Percentiles rank a stretch among this genome's conserved stretches.
phyloP scores from a whole-genome alignment of 345 rosid species.

The Lumnitzera littorea region DNA sequence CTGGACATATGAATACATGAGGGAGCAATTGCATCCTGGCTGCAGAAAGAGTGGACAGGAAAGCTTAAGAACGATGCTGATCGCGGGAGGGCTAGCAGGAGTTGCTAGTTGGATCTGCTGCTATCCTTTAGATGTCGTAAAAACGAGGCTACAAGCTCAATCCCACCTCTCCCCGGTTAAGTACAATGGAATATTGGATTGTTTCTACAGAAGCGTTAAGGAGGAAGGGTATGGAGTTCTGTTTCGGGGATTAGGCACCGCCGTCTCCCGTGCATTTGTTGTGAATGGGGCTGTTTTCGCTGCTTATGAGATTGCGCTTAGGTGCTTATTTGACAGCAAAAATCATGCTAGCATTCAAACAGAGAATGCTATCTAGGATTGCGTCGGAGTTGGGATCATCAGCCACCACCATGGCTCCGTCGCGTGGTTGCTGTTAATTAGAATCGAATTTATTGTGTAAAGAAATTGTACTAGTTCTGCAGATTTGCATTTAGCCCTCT shows the following conservation, averaged over 20 bases:
- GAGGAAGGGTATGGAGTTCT: constrained; percentile 67
- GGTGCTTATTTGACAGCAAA: constrained; percentile 51
- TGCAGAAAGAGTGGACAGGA: constrained; percentile 69
- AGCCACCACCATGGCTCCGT: no score
- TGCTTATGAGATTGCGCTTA: constrained; percentile 76
- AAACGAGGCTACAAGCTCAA: constrained; percentile 79
- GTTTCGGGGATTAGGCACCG: constrained; percentile 94
- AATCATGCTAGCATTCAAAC: constrained; percentile 30
- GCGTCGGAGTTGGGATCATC: constrained; percentile 16
- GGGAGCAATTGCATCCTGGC: constrained; percentile 82
- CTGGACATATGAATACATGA: constrained; percentile 75
- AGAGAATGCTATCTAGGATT: constrained; percentile 24
- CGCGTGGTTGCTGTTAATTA: no score
- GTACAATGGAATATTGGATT: constrained; percentile 61
- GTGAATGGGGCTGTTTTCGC: constrained; percentile 86
- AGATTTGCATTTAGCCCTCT: no score
- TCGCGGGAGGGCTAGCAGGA: constrained; percentile 84
- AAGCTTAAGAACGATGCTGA: constrained; percentile 58
- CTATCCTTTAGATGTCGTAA: constrained; percentile 77
- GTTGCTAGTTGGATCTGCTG: constrained; percentile 85
- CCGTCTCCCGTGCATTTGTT: constrained; percentile 91
- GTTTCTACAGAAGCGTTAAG: constrained; percentile 48
- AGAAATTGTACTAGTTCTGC: no score
- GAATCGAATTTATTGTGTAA: no score
- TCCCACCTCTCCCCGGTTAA: constrained; percentile 26